Conservation (phyloP, 208 protist genomes). For the Trypanosoma scelopori region DNA sequence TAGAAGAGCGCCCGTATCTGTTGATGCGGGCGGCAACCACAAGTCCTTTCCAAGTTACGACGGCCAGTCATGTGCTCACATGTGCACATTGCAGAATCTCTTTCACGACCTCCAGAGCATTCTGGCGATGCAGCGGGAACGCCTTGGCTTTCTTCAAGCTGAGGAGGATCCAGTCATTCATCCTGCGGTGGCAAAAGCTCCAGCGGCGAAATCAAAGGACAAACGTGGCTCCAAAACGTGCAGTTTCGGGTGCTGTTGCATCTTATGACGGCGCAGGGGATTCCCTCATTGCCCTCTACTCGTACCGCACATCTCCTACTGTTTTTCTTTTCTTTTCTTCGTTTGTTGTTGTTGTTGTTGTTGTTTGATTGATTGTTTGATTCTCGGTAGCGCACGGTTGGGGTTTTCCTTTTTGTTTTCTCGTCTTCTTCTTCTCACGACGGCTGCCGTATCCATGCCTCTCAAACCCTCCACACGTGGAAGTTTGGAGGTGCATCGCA, state of each 20-base stretch:
- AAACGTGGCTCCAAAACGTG: not conserved
- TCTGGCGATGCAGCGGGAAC: conserved; percentile 25
- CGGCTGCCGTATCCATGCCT: no score
- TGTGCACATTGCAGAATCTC: not conserved
- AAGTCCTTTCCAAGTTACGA: not conserved
- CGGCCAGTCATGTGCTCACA: not conserved
- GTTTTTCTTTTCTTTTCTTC: conserved; percentile 17
- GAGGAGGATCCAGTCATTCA: not conserved
- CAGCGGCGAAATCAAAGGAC: not conserved
- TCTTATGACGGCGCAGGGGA: not conserved
- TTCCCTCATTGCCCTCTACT: not conserved
- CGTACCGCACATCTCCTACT: not conserved
- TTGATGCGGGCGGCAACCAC: not conserved
- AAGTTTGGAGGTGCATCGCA: not conserved
- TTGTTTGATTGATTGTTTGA: no score
- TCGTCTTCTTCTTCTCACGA: no score
- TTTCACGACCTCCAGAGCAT: conserved; percentile 3
- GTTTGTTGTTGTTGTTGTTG: not conserved
- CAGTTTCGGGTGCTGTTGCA: not conserved
- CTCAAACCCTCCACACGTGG: not conserved
- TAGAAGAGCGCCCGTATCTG: not conserved
- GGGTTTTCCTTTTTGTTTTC: not conserved
- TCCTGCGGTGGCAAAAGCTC: not conserved
- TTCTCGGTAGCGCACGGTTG: not conserved
- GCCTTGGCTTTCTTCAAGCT: conserved; percentile 20